Base-by-base conservation (phyloP, 2,329 filamentous ascomycete species). In the Rosellinia necatrix region DNA sequence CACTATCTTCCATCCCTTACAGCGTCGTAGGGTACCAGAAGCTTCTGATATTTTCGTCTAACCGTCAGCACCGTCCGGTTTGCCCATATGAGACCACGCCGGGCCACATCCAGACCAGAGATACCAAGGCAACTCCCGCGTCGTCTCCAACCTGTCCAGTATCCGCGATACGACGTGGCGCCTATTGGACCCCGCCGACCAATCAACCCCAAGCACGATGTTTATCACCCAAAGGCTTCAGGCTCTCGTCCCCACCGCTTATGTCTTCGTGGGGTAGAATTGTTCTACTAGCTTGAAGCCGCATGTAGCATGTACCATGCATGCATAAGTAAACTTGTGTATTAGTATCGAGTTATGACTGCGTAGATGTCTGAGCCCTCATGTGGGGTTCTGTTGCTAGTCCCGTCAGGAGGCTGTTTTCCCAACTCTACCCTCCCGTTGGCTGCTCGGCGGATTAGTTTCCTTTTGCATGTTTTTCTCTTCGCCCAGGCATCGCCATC, bases 81-180 rank as follows among this genome's bases (percentile, higher is more conserved):
- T 49, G 55, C 42, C 47, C 40, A 34, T 22, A 42, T 38, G 40
- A 53, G 49, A 49, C 35, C 37, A 53, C 24, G 35, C 25, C 40
- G 42, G 46, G 44, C 41, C 41, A 48, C 27, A 37, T n/a, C 52
- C 30, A 43, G 29, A 37, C 42, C 51, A 47, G n/a, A n/a, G n/a
- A n/a, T 17, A 49, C 56, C 22, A 49, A 30, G 25, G 40, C n/a
- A n/a, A 41, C 42, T 54, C 30, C 52, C 40, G 24, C 37, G 25
- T 49, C 48, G 49, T 44, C 56, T 47, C 56, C 29, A 53, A 40
- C 30, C 46, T 37, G 44, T 27, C 41, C 49, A 49, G 25, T 29
- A 34, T 37, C 30, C 58, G 24, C 52, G 47, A 56, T 63, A 60
- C 72, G 70, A 75, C 72, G 73, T 76, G 74, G 73, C 72, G 69